These are phyloP conservation scores for Chamaenerion angustifolium DNA, from an alignment of 345 rosid species.

Conservation along the genomic window DNA sequence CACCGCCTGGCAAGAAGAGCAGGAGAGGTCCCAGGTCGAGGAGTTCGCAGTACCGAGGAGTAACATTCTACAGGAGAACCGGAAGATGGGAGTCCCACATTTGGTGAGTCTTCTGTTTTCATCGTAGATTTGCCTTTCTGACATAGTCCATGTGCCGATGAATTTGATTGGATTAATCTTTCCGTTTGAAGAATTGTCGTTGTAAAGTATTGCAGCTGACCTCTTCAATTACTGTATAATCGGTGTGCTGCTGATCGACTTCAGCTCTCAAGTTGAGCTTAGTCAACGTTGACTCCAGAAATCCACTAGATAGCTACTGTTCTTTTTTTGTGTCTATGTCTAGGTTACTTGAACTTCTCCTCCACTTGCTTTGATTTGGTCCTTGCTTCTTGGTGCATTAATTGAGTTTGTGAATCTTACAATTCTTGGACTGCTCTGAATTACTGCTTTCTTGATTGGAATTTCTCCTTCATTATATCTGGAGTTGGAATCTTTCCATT, in stretches of 20 bases:
- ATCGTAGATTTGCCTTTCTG: not conserved
- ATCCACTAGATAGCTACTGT: not conserved
- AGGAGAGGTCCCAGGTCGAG: constrained; percentile 95
- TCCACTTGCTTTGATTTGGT: too few relatives aligned
- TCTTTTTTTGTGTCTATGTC: not conserved
- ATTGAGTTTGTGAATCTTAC: too few relatives aligned
- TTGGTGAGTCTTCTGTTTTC: constrained; percentile 27
- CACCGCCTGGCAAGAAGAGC: constrained; percentile 59
- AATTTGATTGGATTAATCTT: not conserved
- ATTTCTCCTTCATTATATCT: too few relatives aligned
- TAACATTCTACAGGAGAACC: constrained; percentile 86
- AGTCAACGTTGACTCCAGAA: constrained; percentile 3
- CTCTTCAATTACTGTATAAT: too few relatives aligned
- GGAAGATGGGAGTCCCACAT: constrained; percentile 99
- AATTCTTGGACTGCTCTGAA: too few relatives aligned
- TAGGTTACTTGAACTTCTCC: not conserved
- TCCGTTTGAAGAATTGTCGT: not conserved
- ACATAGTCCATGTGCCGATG: not conserved
- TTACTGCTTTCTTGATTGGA: too few relatives aligned
- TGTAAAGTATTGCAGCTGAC: constrained; percentile 3
- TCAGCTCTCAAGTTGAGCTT: not conserved
- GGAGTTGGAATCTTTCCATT: too few relatives aligned
- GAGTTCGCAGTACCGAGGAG: constrained; percentile 93
- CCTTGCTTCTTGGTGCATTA: too few relatives aligned
- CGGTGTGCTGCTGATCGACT: too few relatives aligned